A percentile compares a stretch with the other conserved stretches of the same genome.
Evolutionary conservation across 331 rosid genomes (phyloP).

Genomic region (Acacia concinna): DNA sequence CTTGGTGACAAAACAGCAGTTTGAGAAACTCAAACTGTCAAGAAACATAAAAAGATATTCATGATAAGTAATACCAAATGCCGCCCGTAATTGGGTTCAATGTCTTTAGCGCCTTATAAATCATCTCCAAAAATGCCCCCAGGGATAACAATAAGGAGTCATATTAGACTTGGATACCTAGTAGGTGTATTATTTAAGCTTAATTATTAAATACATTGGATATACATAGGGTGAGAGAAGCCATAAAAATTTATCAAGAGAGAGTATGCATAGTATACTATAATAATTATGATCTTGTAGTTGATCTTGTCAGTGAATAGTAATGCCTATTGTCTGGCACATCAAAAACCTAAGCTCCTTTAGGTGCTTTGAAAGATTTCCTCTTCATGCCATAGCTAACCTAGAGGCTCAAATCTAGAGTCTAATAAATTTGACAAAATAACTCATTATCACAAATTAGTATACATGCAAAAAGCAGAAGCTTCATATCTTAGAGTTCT

Average conservation of each 20-base stretch:
- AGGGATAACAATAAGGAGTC: slow-evolving; percentile 22
- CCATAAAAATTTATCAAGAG: neutral
- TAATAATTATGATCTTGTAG: slow-evolving; percentile 32
- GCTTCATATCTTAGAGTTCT: too few species aligned
- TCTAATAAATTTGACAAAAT: slow-evolving; percentile 19
- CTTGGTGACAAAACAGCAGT: neutral
- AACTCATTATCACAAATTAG: neutral
- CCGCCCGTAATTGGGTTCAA: slow-evolving; percentile 75
- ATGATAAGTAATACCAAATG: slow-evolving; percentile 53
- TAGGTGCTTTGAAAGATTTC: slow-evolving; percentile 39
- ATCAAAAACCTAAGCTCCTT: slow-evolving; percentile 48
- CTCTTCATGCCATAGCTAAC: slow-evolving; percentile 49
- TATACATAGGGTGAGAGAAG: neutral
- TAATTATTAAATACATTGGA: neutral
- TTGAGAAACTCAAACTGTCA: neutral
- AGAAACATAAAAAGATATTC: neutral
- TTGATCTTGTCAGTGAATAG: slow-evolving; percentile 37
- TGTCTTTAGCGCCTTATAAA: slow-evolving; percentile 76
- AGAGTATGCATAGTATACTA: too few species aligned
- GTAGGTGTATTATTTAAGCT: neutral
- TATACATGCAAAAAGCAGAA: too few species aligned
- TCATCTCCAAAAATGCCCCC: slow-evolving; percentile 77
- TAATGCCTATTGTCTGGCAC: slow-evolving; percentile 45
- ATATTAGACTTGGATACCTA: neutral
- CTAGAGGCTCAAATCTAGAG: slow-evolving; percentile 19